These are phyloP conservation scores for Neotropicomus parvogracilis DNA, from an alignment of 1,284 basidiomycete genomes.

Conservation along the genomic window DNA sequence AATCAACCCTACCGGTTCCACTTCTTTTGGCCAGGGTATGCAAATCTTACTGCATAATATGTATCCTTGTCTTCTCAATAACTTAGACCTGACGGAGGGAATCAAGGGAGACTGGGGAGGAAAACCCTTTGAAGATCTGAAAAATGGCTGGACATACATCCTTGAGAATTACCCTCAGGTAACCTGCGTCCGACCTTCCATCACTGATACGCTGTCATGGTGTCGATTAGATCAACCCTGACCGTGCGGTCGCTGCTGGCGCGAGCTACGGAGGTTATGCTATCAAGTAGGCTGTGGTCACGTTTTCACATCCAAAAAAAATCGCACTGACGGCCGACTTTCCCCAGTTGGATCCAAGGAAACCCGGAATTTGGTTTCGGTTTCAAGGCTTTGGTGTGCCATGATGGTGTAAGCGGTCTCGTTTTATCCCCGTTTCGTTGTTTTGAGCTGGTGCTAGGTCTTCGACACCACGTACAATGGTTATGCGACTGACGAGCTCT, in stretches of 20 bases:
- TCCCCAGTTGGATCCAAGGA: slow-evolving; percentile 84
- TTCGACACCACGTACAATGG: slow-evolving; percentile 74
- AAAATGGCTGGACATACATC: slow-evolving; percentile 71
- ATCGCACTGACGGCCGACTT: slow-evolving; percentile 8
- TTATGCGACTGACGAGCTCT: slow-evolving; percentile 82
- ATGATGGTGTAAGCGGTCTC: slow-evolving; percentile 67
- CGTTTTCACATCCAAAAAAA: background rate
- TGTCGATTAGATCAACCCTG: slow-evolving; percentile 63
- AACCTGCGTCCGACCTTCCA: background rate
- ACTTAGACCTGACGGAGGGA: slow-evolving; percentile 75
- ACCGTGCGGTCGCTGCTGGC: slow-evolving; percentile 78
- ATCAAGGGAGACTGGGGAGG: slow-evolving; percentile 82
- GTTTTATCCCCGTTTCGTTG: background rate
- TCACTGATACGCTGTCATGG: slow-evolving; percentile 9
- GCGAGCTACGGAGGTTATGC: slow-evolving; percentile 83
- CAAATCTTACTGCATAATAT: background rate
- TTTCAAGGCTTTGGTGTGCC: slow-evolving; percentile 87
- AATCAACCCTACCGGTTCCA: slow-evolving; percentile 88
- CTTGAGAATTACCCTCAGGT: slow-evolving; percentile 73
- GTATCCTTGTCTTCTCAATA: slow-evolving; percentile 1
- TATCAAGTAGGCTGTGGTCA: slow-evolving; percentile 57
- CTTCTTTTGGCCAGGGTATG: slow-evolving; percentile 80
- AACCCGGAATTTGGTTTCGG: slow-evolving; percentile 81
- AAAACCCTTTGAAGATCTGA: slow-evolving; percentile 79
- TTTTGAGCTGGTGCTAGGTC: slow-evolving; percentile 37